phyloP scores from a whole-genome alignment of 306 rosid genomes.

The Lagenaria siceraria region DNA sequence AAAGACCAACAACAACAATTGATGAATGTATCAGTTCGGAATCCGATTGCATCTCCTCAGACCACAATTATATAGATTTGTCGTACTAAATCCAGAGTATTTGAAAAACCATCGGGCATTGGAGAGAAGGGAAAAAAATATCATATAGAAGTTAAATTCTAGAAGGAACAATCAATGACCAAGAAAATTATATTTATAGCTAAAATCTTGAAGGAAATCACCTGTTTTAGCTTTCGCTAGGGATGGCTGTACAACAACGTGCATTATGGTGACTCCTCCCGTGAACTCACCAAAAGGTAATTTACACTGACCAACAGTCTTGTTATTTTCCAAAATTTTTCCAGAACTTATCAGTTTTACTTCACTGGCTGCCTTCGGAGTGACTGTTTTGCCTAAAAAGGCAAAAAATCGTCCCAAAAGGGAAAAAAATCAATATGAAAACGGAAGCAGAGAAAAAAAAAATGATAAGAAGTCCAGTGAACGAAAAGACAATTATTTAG shows the following conservation, averaged over 20 bases:
- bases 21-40: not conserved
- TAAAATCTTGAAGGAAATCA: slow-evolving; percentile 20
- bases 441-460: not conserved
- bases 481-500: not conserved
- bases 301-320: slow-evolving; percentile 89
- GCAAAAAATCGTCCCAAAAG: not conserved
- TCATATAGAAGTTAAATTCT: not conserved
- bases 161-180: not conserved
- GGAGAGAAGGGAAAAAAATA: not conserved
- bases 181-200: not conserved
- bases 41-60: not conserved
- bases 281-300: slow-evolving; percentile 61
- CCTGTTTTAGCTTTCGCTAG: slow-evolving; percentile 66
- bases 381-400: slow-evolving; percentile 52
- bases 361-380: slow-evolving; percentile 92
- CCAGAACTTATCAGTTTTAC: slow-evolving; percentile 88
- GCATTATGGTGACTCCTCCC: slow-evolving; percentile 59
- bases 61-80: not conserved
- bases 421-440: not conserved
- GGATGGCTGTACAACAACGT: slow-evolving; percentile 70
- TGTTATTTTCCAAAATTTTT: slow-evolving; percentile 93
- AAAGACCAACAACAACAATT: not conserved
- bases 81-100: not conserved
- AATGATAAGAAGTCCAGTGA: not conserved
- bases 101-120: not conserved